Evolutionary conservation across 2,329 filamentous ascomycete species (phyloP), one percentile per base, ranked within the genome.

Genomic region (Alternaria metachromatica): DNA sequence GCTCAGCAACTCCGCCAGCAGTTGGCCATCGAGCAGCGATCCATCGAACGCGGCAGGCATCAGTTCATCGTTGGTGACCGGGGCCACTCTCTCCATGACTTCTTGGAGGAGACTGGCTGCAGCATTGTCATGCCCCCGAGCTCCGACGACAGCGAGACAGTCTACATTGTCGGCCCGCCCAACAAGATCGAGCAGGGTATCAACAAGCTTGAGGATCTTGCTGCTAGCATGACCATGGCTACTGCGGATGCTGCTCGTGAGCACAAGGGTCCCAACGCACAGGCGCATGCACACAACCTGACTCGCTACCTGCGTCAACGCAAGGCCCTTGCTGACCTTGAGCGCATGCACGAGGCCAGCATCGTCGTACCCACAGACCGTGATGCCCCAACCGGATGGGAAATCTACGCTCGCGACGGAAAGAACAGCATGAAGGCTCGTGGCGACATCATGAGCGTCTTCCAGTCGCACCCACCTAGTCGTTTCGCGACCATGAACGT

Each of bases 21-120:
- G 77, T 84, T 98, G 54, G 88, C 90, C 45, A 84, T 96, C 53
- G 89, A 96, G 71, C 90, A 96, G 79, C 84, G 94, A 45, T 88
- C 91, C 6, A 93, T 98, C 71, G 92, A 95, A 79, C 90, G 91
- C 66, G 93, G 93, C 53, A 90, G 93, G 55, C 96, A 98, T 79
- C 94, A 97, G 79, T 98, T 97, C 84, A 96, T 99, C 76, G 90
- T 97, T 67, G 95, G 95, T 55, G 90, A 95, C 65, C 88, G 90
- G 65, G 94, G 92, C 65, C 87, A 92, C 65, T 89, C 92, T 18
- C 85, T 93, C 33, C 89, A 97, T 62, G 89, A 97, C 49, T 97
- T 99, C 84, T 89, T 97, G 68, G 87, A 90, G 49, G 89, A 97
- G 75, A 98, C 96, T 62, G 95, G 95, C 66, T 99, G 96, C 80